A percentile compares a stretch with the other conserved stretches of the same genome.
Conservation (phyloP, 805 yeast species). For the Saturnispora zaruensis region DNA sequence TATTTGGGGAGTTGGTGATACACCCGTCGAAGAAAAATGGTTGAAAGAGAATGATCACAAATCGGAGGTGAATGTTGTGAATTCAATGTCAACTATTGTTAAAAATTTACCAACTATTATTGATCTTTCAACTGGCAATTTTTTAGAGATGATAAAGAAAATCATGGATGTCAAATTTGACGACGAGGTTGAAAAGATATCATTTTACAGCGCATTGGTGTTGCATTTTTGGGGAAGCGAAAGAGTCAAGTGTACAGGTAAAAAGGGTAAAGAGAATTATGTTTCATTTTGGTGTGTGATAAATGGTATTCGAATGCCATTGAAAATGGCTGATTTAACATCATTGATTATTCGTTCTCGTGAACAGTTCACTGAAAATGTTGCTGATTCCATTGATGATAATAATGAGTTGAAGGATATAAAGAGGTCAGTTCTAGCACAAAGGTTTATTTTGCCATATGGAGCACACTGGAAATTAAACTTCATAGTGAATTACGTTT, state of each 20-base stretch:
- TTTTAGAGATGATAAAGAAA: constrained; percentile 13
- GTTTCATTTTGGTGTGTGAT: constrained; percentile 47
- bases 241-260: constrained; percentile 22
- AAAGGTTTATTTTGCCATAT: constrained; percentile 41
- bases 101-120: constrained; percentile 12
- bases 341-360: constrained; percentile 34
- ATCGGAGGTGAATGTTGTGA: constrained; percentile 11
- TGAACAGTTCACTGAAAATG: constrained; percentile 19
- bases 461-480: constrained; percentile 44
- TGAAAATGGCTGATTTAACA: constrained; percentile 44
- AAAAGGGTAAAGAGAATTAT: constrained; percentile 19
- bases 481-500: constrained; percentile 17
- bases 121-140: constrained; percentile 7
- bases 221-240: constrained; percentile 41
- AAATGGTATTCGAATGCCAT: constrained; percentile 64
- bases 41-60: constrained; percentile 10
- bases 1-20: constrained; percentile 42
- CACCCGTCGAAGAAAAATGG: constrained; percentile 17
- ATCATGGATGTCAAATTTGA: not conserved
- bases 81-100: constrained; percentile 17
- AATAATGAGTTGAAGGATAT: constrained; percentile 19
- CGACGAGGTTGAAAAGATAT: constrained; percentile 18
- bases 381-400: constrained; percentile 15
- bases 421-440: constrained; percentile 52
- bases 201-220: constrained; percentile 41